Conservation (phyloP, 495 filamentous ascomycete species). For the Xylaria flabelliformis region DNA sequence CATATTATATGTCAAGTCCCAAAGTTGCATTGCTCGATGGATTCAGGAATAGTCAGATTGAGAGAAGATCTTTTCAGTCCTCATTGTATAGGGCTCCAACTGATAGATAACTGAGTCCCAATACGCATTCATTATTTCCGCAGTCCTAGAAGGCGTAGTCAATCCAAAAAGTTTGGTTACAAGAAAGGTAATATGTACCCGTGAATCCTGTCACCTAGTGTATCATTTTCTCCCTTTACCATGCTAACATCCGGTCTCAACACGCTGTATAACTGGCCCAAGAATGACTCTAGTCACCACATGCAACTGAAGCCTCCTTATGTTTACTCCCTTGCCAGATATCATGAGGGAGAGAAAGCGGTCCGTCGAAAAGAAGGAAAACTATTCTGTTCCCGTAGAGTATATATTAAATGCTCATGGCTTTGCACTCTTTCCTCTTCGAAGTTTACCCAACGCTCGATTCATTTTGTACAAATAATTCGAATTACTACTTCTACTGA, state of each 20-base stretch:
- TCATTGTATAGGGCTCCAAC: too few species aligned
- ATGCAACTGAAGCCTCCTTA: background rate
- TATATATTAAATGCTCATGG: background rate
- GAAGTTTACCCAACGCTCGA: background rate
- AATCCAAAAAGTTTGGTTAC: too few species aligned
- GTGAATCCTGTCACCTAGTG: too few species aligned
- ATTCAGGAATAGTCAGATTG: background rate
- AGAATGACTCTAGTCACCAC: background rate
- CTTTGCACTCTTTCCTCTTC: background rate
- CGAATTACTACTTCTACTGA: background rate
- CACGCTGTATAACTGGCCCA: background rate
- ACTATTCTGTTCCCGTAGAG: background rate
- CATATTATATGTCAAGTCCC: too few species aligned
- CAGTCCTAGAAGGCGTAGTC: too few species aligned
- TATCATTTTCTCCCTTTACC: too few species aligned
- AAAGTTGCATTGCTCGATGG: too few species aligned
- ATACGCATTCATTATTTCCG: too few species aligned
- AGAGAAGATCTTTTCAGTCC: background rate
- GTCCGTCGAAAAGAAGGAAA: background rate
- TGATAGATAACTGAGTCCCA: too few species aligned
- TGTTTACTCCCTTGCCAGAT: background rate
- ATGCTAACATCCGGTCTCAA: background rate
- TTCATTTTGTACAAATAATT: background rate
- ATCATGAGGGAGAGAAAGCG: background rate
- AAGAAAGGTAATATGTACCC: too few species aligned